Conservation (phyloP, 129 eudicot species). For the Logfia minima region DNA sequence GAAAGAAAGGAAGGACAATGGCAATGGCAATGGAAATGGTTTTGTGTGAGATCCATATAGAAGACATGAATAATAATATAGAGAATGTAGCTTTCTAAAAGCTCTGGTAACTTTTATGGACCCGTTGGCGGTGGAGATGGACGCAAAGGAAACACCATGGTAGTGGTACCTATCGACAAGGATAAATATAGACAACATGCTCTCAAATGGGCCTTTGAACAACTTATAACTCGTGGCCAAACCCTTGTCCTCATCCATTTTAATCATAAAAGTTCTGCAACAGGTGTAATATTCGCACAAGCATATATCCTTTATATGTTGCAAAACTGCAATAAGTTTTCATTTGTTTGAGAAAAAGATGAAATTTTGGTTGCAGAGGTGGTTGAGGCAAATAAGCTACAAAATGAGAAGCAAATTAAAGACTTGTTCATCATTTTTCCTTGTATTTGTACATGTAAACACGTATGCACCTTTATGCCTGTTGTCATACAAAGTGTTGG, state of each 20-base stretch:
- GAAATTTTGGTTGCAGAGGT: constrained; percentile 1
- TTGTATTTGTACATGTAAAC: constrained; percentile 75
- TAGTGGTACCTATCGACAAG: constrained; percentile 63
- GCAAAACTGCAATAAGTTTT: background rate
- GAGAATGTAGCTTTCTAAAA: constrained; percentile 42
- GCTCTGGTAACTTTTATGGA: constrained; percentile 28
- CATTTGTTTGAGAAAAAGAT: background rate
- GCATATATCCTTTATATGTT: background rate
- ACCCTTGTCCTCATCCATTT: constrained; percentile 53
- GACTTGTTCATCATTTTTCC: constrained; percentile 65
- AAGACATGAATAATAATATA: constrained; percentile 14
- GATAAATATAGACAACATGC: constrained; percentile 57
- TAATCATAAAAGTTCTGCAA: constrained; percentile 15
- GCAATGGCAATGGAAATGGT: constrained; percentile 28
- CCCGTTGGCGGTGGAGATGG: constrained; percentile 23
- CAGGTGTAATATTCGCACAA: constrained; percentile 10
- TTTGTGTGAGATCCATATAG: constrained; percentile 13
- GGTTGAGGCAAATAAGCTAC: constrained; percentile 39
- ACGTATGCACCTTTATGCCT: constrained; percentile 22
- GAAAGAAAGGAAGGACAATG: background rate
- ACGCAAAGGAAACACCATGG: constrained; percentile 29
- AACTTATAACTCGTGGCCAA: constrained; percentile 45
- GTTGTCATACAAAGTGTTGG: background rate
- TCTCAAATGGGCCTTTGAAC: constrained; percentile 54
- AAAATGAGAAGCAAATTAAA: constrained; percentile 49